phyloP scores from a whole-genome alignment of 2,329 filamentous ascomycete species.

The Phyllachora maydis region DNA sequence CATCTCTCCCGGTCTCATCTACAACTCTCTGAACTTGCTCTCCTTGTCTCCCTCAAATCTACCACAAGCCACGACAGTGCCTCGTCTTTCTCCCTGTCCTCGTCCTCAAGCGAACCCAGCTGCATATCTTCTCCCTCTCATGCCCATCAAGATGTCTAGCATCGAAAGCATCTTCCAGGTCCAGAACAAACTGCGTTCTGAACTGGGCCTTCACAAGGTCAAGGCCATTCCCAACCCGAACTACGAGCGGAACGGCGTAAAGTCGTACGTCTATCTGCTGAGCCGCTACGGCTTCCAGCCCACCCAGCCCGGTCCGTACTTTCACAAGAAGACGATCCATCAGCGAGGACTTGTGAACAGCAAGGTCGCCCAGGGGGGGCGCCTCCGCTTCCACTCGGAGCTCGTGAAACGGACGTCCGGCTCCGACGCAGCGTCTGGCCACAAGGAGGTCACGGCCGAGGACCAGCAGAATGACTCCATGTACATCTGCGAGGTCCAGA shows the following conservation, averaged over 20 bases:
- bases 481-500: slow-evolving; percentile 41
- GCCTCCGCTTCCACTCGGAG: slow-evolving; percentile 20
- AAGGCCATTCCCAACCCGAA: slow-evolving; percentile 33
- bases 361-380: slow-evolving; percentile 23
- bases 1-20: too few species aligned
- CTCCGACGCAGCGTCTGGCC: slow-evolving; percentile 10
- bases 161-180: slow-evolving; percentile 12
- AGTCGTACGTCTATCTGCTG: slow-evolving; percentile 40
- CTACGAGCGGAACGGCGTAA: slow-evolving; percentile 35
- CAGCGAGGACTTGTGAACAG: slow-evolving; percentile 25
- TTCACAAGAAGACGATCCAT: slow-evolving; percentile 22
- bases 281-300: slow-evolving; percentile 42
- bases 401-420: slow-evolving; percentile 23
- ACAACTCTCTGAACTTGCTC: too few species aligned
- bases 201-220: slow-evolving; percentile 20
- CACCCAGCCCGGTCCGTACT: slow-evolving; percentile 41
- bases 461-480: slow-evolving; percentile 47
- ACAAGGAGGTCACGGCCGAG: slow-evolving; percentile 32
- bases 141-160: background rate
- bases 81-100: too few species aligned
- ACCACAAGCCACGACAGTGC: slow-evolving; percentile 1
- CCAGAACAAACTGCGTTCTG: slow-evolving; percentile 14
- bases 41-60: slow-evolving; percentile 1
- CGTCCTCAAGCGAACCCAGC: too few species aligned
- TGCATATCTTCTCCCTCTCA: slow-evolving; percentile 1